Percentiles rank a stretch among this genome's conserved stretches.
phyloP scores from a whole-genome alignment of 2,329 filamentous ascomycete species.

The Ceratocystiopsis brevicomis region DNA sequence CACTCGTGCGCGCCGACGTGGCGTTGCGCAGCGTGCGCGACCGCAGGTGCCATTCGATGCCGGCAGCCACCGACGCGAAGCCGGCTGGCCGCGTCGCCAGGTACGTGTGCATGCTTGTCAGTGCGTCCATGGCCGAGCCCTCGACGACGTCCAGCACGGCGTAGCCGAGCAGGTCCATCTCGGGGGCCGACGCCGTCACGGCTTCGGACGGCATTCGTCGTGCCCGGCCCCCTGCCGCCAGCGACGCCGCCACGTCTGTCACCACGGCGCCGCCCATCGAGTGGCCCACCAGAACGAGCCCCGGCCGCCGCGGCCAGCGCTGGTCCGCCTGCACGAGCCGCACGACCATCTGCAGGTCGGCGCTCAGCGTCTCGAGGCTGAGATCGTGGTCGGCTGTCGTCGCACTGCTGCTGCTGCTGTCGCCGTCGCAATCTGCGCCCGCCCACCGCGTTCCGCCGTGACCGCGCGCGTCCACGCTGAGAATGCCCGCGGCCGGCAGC shows the following conservation, averaged over 20 bases:
- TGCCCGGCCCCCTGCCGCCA: too few species aligned
- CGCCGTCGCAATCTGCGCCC: slow-evolving; percentile 6
- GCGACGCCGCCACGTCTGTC: slow-evolving; percentile 55
- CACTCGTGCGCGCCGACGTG: slow-evolving; percentile 68
- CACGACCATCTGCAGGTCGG: slow-evolving; percentile 55
- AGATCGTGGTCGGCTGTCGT: slow-evolving; percentile 30
- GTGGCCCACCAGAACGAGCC: slow-evolving; percentile 71
- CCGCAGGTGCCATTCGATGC: slow-evolving; percentile 85
- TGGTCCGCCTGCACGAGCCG: slow-evolving; percentile 46
- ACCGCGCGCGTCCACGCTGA: slow-evolving; percentile 70
- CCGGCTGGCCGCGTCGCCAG: slow-evolving; percentile 60
- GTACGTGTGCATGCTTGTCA: slow-evolving; percentile 88
- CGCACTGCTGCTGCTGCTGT: slow-evolving; percentile 14
- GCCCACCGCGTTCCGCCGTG: slow-evolving; percentile 49
- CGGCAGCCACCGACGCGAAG: slow-evolving; percentile 60
- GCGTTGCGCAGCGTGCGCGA: slow-evolving; percentile 72
- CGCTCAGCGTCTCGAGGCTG: slow-evolving; percentile 49
- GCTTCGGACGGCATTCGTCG: too few species aligned
- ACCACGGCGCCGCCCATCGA: slow-evolving; percentile 84
- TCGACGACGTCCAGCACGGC: slow-evolving; percentile 91
- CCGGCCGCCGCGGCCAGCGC: slow-evolving; percentile 55
- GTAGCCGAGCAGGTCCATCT: slow-evolving; percentile 42
- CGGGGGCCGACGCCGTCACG: slow-evolving; percentile 21
- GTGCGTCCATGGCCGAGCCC: slow-evolving; percentile 82
- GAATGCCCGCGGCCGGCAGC: slow-evolving; percentile 61